These are phyloP conservation scores for Lepidium africanum DNA, from an alignment of 345 rosid species.

Conservation along the genomic window DNA sequence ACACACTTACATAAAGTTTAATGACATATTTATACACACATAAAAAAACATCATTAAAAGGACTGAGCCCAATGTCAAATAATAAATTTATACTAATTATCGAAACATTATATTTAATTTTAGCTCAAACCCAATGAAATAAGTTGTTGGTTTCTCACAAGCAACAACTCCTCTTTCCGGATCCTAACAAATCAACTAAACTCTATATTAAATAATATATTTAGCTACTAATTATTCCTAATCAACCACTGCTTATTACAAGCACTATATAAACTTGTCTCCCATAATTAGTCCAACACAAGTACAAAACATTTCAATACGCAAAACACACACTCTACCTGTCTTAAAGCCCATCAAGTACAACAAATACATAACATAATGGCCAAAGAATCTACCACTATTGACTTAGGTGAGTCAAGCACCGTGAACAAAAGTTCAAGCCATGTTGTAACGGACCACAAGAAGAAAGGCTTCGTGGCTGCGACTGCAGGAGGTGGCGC, in stretches of 20 bases:
- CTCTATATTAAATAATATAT: background rate
- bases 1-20: background rate
- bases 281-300: slow-evolving; percentile 5
- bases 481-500: slow-evolving; percentile 17
- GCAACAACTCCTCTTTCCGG: slow-evolving; percentile 23
- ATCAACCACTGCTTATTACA: background rate
- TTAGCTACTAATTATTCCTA: slow-evolving; percentile 1
- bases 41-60: background rate
- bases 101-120: background rate
- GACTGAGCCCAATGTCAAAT: background rate
- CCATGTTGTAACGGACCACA: background rate
- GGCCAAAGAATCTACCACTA: slow-evolving; percentile 25
- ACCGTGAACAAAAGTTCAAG: slow-evolving; percentile 19
- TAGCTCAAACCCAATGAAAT: background rate
- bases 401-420: slow-evolving; percentile 29
- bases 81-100: background rate
- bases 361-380: background rate
- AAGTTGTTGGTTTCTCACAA: background rate
- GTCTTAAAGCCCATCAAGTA: background rate
- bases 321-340: slow-evolving; percentile 1
- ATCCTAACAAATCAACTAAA: slow-evolving; percentile 23
- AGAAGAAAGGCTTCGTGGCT: slow-evolving; percentile 16
- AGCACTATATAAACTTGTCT: slow-evolving; percentile 3
- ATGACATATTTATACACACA: background rate
- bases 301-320: slow-evolving; percentile 15